Conservation (phyloP, 805 yeast species). For the Saturnispora zaruensis region DNA sequence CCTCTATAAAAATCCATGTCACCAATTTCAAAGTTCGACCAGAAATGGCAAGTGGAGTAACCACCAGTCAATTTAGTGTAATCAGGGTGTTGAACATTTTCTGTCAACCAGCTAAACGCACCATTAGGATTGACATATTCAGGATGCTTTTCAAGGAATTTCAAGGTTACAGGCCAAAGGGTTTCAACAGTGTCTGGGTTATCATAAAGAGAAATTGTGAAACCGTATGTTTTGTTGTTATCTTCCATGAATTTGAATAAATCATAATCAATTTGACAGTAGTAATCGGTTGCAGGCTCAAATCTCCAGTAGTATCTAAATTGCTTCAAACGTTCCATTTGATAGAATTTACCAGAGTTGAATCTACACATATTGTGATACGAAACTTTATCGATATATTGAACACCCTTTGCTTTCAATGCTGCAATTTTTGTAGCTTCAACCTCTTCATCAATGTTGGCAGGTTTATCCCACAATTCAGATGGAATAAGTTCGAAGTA, state of each 20-base stretch:
- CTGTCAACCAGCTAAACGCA: constrained; percentile 49
- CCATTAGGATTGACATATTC: constrained; percentile 52
- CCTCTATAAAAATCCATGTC: constrained; percentile 73
- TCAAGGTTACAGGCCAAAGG: constrained; percentile 63
- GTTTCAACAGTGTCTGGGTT: constrained; percentile 56
- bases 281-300: constrained; percentile 67
- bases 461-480: constrained; percentile 44
- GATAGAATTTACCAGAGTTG: constrained; percentile 59
- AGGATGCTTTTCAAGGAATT: constrained; percentile 50
- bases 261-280: constrained; percentile 64
- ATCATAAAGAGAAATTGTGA: constrained; percentile 62
- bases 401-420: constrained; percentile 37
- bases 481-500: constrained; percentile 46
- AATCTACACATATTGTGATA: constrained; percentile 84
- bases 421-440: constrained; percentile 33
- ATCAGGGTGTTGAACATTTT: constrained; percentile 42
- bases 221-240: constrained; percentile 67
- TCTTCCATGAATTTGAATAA: constrained; percentile 67
- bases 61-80: constrained; percentile 33
- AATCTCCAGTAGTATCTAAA: constrained; percentile 74
- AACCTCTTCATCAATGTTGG: constrained; percentile 31
- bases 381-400: constrained; percentile 52
- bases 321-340: constrained; percentile 50
- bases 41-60: constrained; percentile 67
- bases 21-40: constrained; percentile 84